Percentiles rank a stretch among this genome's conserved stretches.
Evolutionary conservation across 768 basidiomycete genomes (phyloP).

Genomic region (Tricholoma hemisulphureum): DNA sequence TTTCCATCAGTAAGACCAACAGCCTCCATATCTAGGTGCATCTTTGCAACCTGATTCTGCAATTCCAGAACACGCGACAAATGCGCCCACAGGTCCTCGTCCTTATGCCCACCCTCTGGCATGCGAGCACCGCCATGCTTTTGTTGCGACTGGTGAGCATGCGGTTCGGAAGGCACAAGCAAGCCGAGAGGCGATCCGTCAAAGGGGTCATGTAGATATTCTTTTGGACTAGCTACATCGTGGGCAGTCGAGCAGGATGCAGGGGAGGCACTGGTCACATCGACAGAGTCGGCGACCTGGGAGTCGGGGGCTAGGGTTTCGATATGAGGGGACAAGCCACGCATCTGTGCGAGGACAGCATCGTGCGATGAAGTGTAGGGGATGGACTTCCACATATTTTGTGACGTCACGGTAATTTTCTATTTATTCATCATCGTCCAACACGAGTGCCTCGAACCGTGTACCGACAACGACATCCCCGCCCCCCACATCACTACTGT

Average conservation of each 20-base stretch:
- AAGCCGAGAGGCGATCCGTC: constrained; percentile 44
- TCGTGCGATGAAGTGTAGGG: constrained; percentile 56
- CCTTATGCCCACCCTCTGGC: constrained; percentile 32
- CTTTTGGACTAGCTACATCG: constrained; percentile 6
- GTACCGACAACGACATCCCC: constrained; percentile 25
- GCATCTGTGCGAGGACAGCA: constrained; percentile 53
- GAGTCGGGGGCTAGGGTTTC: background rate
- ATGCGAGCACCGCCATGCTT: constrained; percentile 9
- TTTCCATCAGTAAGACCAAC: constrained; percentile 41
- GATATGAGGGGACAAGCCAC: constrained; percentile 26
- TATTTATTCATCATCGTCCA: too few relatives aligned
- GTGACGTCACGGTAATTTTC: constrained; percentile 8
- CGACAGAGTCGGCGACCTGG: constrained; percentile 1
- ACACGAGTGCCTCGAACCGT: constrained; percentile 42
- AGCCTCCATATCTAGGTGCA: constrained; percentile 77
- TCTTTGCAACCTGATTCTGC: constrained; percentile 67
- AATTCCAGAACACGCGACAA: constrained; percentile 68
- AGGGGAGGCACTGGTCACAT: background rate
- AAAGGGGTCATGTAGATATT: constrained; percentile 44
- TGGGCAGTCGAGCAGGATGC: constrained; percentile 4
- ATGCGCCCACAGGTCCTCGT: constrained; percentile 64
- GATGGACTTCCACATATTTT: background rate
- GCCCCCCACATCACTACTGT: constrained; percentile 11
- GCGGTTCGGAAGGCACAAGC: constrained; percentile 24
- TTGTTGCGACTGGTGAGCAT: constrained; percentile 7